A percentile compares a stretch with the other conserved stretches of the same genome.
Conservation (phyloP, 2,329 filamentous ascomycete species). For the Stagonosporopsis vannaccii region DNA sequence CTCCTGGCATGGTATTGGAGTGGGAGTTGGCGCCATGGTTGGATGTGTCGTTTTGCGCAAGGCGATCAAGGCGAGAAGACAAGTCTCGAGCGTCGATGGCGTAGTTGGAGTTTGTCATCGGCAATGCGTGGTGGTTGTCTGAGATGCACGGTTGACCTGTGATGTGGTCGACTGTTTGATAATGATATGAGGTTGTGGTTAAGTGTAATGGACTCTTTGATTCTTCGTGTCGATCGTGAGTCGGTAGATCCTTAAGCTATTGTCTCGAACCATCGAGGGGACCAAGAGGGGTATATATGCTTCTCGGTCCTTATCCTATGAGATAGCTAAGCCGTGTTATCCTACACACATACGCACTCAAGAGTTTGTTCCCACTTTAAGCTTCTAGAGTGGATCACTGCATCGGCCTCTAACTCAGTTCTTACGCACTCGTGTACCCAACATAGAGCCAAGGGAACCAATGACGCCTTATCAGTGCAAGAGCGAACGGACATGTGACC, state of each 20-base stretch:
- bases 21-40: slow-evolving; percentile 9
- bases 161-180: slow-evolving; percentile 5
- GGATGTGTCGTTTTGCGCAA: slow-evolving; percentile 19
- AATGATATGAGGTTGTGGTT: neutral
- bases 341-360: slow-evolving; percentile 9
- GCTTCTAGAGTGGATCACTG: slow-evolving; percentile 7
- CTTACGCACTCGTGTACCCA: slow-evolving; percentile 7
- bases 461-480: slow-evolving; percentile 20
- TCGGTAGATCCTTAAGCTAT: slow-evolving; percentile 1
- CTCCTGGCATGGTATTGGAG: slow-evolving; percentile 27
- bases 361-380: slow-evolving; percentile 13
- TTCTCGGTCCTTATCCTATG: neutral
- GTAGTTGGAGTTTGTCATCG: slow-evolving; percentile 42
- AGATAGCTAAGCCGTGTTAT: slow-evolving; percentile 14
- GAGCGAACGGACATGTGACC: slow-evolving; percentile 25
- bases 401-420: slow-evolving; percentile 21
- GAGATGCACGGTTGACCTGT: neutral
- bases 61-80: slow-evolving; percentile 28
- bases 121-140: slow-evolving; percentile 19
- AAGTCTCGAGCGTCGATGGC: slow-evolving; percentile 38
- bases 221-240: neutral
- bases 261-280: slow-evolving; percentile 4
- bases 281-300: slow-evolving; percentile 13
- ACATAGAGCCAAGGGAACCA: slow-evolving; percentile 15
- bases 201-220: neutral